A percentile compares a stretch with the other conserved stretches of the same genome.
phyloP scores from a whole-genome alignment of 2,329 filamentous ascomycete genomes.

The Fusarium sp. region DNA sequence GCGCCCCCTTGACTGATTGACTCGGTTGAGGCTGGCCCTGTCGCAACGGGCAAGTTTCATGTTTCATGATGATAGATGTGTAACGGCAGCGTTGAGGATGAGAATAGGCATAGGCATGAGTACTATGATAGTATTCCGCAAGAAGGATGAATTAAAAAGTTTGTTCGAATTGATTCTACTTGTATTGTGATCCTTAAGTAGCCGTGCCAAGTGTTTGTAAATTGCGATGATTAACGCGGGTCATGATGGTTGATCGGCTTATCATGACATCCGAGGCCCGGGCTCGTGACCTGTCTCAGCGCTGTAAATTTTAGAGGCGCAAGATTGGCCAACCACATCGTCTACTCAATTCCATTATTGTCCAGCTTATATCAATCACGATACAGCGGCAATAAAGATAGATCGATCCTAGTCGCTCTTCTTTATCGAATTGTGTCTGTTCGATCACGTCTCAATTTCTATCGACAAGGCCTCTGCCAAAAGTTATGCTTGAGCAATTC shows the following conservation, averaged over 20 bases:
- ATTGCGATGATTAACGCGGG: not conserved
- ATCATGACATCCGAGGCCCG: constrained; percentile 1
- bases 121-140: constrained; percentile 11
- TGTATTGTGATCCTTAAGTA: no score
- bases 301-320: no score
- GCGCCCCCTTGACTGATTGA: constrained; percentile 41
- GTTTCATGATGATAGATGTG: constrained; percentile 43
- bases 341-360: not conserved
- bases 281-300: not conserved
- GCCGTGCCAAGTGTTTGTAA: not conserved
- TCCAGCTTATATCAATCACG: not conserved
- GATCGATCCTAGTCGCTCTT: no score
- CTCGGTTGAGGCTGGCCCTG: constrained; percentile 43
- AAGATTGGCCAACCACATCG: not conserved
- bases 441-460: no score
- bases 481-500: not conserved
- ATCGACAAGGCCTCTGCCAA: not conserved
- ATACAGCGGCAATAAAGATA: no score
- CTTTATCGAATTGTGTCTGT: no score
- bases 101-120: constrained; percentile 6
- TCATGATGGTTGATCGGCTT: not conserved
- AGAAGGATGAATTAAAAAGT: constrained; percentile 45
- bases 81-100: constrained; percentile 29
- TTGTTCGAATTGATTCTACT: constrained; percentile 1
- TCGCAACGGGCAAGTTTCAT: constrained; percentile 44